phyloP scores from a whole-genome alignment of 495 filamentous ascomycete species.

The Daldinia childiae region DNA sequence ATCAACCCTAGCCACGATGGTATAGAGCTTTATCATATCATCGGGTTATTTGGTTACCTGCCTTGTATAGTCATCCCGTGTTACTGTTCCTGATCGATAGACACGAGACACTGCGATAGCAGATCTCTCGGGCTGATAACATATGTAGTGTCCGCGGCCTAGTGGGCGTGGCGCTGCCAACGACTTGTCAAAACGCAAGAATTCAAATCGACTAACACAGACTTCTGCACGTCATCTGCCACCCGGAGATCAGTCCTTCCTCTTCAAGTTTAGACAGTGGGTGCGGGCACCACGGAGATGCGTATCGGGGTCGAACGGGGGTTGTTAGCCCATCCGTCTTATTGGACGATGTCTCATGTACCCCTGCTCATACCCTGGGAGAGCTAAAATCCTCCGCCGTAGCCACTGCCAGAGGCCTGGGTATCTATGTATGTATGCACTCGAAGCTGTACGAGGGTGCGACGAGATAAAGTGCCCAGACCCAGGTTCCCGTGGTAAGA shows the following conservation, averaged over 20 bases:
- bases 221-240: slow-evolving; percentile 46
- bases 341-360: slow-evolving; percentile 34
- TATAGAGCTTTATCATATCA: slow-evolving; percentile 37
- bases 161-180: slow-evolving; percentile 29
- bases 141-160: slow-evolving; percentile 15
- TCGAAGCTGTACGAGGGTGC: slow-evolving; percentile 23
- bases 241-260: slow-evolving; percentile 42
- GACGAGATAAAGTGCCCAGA: slow-evolving; percentile 29
- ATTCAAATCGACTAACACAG: slow-evolving; percentile 42
- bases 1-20: slow-evolving; percentile 37
- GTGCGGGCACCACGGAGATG: slow-evolving; percentile 29
- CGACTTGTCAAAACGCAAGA: slow-evolving; percentile 34
- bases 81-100: slow-evolving; percentile 47
- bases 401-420: slow-evolving; percentile 25
- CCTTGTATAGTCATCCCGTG: slow-evolving; percentile 46
- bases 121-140: slow-evolving; percentile 41
- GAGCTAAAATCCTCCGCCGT: slow-evolving; percentile 37
- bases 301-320: slow-evolving; percentile 37
- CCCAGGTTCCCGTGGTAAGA: slow-evolving; percentile 23
- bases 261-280: slow-evolving; percentile 36
- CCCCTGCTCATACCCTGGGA: slow-evolving; percentile 36
- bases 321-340: slow-evolving; percentile 21
- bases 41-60: slow-evolving; percentile 45
- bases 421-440: slow-evolving; percentile 16
- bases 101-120: slow-evolving; percentile 43